phyloP scores from a whole-genome alignment of 2,329 filamentous ascomycete species.

The Parastagonospora nodorum region DNA sequence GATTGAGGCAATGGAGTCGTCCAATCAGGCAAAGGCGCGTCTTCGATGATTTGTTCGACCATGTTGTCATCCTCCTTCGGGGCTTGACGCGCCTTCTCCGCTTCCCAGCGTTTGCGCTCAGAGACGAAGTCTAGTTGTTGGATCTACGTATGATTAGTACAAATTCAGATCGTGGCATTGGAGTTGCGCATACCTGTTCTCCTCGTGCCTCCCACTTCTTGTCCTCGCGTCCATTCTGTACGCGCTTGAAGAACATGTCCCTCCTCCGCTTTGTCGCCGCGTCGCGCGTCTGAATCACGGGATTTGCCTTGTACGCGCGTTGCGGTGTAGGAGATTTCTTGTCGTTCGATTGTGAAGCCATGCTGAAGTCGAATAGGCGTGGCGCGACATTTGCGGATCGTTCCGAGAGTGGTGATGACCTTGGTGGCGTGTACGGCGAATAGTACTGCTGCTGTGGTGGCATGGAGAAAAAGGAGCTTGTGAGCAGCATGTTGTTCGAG shows the following conservation, averaged over 20 bases:
- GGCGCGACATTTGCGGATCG: slow-evolving; percentile 46
- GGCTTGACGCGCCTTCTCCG: slow-evolving; percentile 49
- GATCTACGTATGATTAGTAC: slow-evolving; percentile 44
- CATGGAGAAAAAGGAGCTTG: slow-evolving; percentile 27
- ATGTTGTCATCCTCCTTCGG: slow-evolving; percentile 32
- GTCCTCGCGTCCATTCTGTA: slow-evolving; percentile 52
- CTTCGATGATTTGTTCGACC: slow-evolving; percentile 30
- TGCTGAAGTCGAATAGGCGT: slow-evolving; percentile 34
- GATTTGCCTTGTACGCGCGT: slow-evolving; percentile 64
- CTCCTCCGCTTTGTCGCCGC: slow-evolving; percentile 67
- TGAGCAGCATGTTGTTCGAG: slow-evolving; percentile 32
- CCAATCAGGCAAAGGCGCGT: slow-evolving; percentile 8
- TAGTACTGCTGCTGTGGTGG: slow-evolving; percentile 27
- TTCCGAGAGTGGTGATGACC: slow-evolving; percentile 53
- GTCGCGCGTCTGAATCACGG: slow-evolving; percentile 64
- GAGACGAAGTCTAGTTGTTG: slow-evolving; percentile 54
- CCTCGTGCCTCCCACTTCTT: slow-evolving; percentile 52
- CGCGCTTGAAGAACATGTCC: slow-evolving; percentile 69
- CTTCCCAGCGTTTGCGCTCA: slow-evolving; percentile 52
- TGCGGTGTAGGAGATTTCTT: slow-evolving; percentile 25
- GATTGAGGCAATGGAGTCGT: slow-evolving; percentile 7
- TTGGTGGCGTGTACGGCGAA: slow-evolving; percentile 35
- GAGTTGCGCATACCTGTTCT: slow-evolving; percentile 49
- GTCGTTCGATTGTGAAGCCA: slow-evolving; percentile 25
- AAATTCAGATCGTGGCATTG: background rate